These are phyloP conservation scores for Aegilops longissima DNA, from an alignment of 176 grass and related monocot species.

Conservation along the genomic window DNA sequence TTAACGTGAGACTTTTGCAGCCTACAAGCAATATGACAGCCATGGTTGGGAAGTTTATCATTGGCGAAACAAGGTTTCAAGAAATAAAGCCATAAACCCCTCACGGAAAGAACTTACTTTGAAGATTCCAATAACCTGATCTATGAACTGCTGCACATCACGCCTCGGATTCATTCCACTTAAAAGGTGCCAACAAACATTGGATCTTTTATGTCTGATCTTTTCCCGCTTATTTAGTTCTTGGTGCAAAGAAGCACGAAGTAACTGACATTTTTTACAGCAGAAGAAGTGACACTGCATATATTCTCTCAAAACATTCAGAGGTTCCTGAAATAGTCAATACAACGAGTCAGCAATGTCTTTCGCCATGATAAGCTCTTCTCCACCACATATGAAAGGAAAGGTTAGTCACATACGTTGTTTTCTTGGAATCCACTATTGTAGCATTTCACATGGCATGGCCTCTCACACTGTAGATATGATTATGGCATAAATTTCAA, in stretches of 20 bases:
- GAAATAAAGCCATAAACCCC: neutral
- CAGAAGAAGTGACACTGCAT: conserved; percentile 37
- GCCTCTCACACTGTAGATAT: conserved; percentile 67
- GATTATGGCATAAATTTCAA: conserved; percentile 31
- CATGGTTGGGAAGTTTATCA: conserved; percentile 20
- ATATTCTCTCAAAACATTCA: conserved; percentile 48
- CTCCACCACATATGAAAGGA: conserved; percentile 29
- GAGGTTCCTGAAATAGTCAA: conserved; percentile 44
- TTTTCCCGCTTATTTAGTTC: conserved; percentile 39
- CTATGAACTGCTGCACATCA: conserved; percentile 36
- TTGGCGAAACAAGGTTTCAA: neutral
- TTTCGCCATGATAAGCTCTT: conserved; percentile 21
- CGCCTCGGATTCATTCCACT: conserved; percentile 41
- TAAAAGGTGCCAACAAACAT: conserved; percentile 67
- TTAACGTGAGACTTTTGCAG: conserved; percentile 40
- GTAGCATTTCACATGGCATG: conserved; percentile 71
- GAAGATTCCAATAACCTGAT: conserved; percentile 48
- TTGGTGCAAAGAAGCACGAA: conserved; percentile 38
- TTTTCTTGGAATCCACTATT: conserved; percentile 12
- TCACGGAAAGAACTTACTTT: conserved; percentile 52
- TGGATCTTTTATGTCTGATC: conserved; percentile 34
- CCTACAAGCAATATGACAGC: conserved; percentile 17
- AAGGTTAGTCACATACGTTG: conserved; percentile 34
- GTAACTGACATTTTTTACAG: conserved; percentile 36
- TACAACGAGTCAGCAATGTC: conserved; percentile 14